Conservation (phyloP, 2,329 filamentous ascomycete species). For the Xylariales sp. region DNA sequence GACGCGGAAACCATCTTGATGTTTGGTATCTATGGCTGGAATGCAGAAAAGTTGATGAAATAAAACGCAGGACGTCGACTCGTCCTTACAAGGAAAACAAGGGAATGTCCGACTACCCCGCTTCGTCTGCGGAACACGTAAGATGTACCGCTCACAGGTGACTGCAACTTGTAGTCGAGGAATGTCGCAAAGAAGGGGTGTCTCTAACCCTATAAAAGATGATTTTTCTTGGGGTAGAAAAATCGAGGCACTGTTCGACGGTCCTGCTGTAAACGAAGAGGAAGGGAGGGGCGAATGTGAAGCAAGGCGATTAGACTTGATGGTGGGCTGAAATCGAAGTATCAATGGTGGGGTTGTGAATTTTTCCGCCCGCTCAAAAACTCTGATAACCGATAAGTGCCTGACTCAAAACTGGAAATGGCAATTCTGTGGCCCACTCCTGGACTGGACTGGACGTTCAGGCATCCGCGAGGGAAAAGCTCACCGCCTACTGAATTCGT, state of each 20-base stretch:
- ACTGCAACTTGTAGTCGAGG: conserved; percentile 4
- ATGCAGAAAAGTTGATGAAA: background rate
- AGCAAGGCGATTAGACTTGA: background rate
- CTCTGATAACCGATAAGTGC: conserved; percentile 9
- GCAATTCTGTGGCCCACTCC: too few species aligned
- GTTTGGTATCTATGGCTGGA: conserved; percentile 10
- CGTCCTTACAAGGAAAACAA: background rate
- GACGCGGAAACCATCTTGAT: conserved; percentile 62
- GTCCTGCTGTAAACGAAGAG: background rate
- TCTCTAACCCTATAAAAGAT: background rate
- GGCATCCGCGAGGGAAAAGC: too few species aligned
- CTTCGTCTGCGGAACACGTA: conserved; percentile 1
- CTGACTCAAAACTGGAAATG: too few species aligned
- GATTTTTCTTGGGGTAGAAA: background rate
- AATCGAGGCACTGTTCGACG: background rate
- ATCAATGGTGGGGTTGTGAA: conserved; percentile 5
- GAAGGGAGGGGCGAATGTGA: background rate
- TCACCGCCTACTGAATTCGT: too few species aligned
- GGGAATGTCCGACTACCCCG: conserved; percentile 4
- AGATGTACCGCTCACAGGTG: background rate
- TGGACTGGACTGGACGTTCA: too few species aligned
- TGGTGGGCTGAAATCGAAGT: background rate
- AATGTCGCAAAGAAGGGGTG: background rate
- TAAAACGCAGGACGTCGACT: background rate
- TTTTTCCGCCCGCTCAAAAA: conserved; percentile 9